Evolutionary conservation across 2,329 filamentous ascomycete species (phyloP), one percentile per base, ranked within the genome.

Genomic region (Pleoardoris graminearum): DNA sequence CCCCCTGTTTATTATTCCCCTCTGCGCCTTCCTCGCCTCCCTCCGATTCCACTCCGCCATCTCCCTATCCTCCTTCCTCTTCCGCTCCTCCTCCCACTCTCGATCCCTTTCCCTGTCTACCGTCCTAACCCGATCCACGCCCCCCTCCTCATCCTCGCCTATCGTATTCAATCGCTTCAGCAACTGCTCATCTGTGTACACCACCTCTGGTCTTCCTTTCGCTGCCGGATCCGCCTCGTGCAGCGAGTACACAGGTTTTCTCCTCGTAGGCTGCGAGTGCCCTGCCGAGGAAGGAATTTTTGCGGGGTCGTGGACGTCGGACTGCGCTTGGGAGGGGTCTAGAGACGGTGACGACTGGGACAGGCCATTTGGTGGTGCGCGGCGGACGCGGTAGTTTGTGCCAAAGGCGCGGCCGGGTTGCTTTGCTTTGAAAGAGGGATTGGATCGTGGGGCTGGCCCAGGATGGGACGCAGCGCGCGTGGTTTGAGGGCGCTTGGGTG

Each of bases 21-120:
- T 46, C 30, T 27, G 29, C 43, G 43, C 43, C 43, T 46, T 46
- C 43, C 17, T 35, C 43, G 43, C 43, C 43, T 46, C 43, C n/a
- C 22, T 35, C 21, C 30, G 29, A 36, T 46, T 46, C 43, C 43
- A 46, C 30, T 46, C 43, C 43, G 35, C 43, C 43, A 46, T 46
- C 7, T 46, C 43, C 21, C 29, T 46, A 3, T 46, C 43, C 30
- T 46, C 43, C n/a, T 46, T 46, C 43, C 30, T 25, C 22, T 32
- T 36, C 30, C 43, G 10, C 14, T 36, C 14, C 43, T 46, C 43
- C 21, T 46, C 43, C 43, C 43, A 46, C 4, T 46, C 30, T n/a
- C 21, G 17, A 12, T 35, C 43, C 30, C 7, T 23, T 7, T 25
- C 43, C 30, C 19, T 16, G 0, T 46, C 43, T 25, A 25, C 30